Percentiles rank a stretch among this genome's conserved stretches.
phyloP scores from a whole-genome alignment of 2,329 filamentous ascomycete genomes.

The Curvularia sp. region DNA sequence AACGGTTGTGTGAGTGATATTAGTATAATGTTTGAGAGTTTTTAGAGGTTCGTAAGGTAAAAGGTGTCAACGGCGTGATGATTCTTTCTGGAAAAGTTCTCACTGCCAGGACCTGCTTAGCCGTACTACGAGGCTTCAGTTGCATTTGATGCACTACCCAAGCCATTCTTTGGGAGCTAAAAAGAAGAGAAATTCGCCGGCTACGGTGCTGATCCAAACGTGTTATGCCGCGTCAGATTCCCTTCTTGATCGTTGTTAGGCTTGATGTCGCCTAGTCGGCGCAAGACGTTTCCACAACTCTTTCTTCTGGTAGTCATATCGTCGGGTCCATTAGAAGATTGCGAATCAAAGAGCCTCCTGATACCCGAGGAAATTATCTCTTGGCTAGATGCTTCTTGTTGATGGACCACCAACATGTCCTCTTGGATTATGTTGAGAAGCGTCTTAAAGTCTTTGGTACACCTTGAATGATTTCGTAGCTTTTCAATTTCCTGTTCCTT shows the following conservation, averaged over 20 bases:
- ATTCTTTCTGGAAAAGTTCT: too few relatives aligned
- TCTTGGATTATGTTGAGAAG: conserved; percentile 5
- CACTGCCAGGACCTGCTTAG: not conserved
- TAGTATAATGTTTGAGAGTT: too few relatives aligned
- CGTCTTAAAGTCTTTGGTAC: not conserved
- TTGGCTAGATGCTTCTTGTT: not conserved
- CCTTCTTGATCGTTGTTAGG: not conserved
- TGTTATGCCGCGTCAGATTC: not conserved
- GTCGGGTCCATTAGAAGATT: not conserved
- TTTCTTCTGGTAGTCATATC: not conserved
- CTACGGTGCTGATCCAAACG: not conserved
- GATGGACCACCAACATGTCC: conserved; percentile 5
- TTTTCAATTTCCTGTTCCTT: not conserved
- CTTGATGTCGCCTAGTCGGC: conserved; percentile 2
- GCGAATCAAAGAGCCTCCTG: not conserved
- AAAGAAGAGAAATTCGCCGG: not conserved
- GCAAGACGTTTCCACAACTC: conserved; percentile 5
- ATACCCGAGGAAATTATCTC: not conserved
- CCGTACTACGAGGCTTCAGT: not conserved
- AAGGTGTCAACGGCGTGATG: too few relatives aligned
- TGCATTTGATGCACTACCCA: not conserved
- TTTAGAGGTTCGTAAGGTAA: too few relatives aligned
- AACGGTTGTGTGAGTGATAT: too few relatives aligned
- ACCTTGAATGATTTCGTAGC: not conserved
- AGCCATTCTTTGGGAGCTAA: not conserved